These are phyloP conservation scores for Corymbia maculata DNA, from an alignment of 345 rosid species.

Conservation along the genomic window DNA sequence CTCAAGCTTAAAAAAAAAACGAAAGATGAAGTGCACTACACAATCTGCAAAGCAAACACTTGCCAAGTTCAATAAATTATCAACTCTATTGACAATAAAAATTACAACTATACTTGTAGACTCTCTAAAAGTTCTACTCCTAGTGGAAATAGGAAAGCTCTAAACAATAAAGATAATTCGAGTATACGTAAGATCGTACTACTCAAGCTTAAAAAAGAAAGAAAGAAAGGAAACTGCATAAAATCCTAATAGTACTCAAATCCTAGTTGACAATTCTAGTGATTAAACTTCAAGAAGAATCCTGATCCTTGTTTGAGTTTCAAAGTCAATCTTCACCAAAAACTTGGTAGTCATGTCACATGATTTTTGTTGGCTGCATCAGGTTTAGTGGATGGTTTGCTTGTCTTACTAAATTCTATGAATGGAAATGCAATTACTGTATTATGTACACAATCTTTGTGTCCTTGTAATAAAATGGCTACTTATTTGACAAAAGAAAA, in stretches of 20 bases:
- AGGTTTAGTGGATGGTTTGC: not conserved
- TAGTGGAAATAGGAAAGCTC: not conserved
- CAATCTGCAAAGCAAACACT: not conserved
- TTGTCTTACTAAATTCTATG: not conserved
- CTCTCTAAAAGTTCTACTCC: not conserved
- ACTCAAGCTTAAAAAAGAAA: not conserved
- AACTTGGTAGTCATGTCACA: not conserved
- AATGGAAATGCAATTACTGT: not conserved
- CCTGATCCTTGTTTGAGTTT: not conserved
- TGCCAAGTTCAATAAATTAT: not conserved
- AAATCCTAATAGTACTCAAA: not conserved
- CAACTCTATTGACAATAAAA: not conserved
- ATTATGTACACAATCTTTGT: not conserved
- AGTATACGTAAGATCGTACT: not conserved
- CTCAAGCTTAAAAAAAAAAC: not conserved
- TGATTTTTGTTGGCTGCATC: not conserved
- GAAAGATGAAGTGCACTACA: not conserved
- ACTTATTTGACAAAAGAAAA: not conserved
- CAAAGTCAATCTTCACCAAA: not conserved
- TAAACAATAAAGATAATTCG: not conserved
- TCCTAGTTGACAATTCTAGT: not conserved
- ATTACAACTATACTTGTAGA: not conserved
- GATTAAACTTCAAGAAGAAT: not conserved
- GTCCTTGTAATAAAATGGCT: not conserved
- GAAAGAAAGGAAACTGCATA: accelerated